Evolutionary conservation across 2,329 filamentous ascomycete species (phyloP), one percentile per base, ranked within the genome.

Genomic region (Aspergillus sp.): DNA sequence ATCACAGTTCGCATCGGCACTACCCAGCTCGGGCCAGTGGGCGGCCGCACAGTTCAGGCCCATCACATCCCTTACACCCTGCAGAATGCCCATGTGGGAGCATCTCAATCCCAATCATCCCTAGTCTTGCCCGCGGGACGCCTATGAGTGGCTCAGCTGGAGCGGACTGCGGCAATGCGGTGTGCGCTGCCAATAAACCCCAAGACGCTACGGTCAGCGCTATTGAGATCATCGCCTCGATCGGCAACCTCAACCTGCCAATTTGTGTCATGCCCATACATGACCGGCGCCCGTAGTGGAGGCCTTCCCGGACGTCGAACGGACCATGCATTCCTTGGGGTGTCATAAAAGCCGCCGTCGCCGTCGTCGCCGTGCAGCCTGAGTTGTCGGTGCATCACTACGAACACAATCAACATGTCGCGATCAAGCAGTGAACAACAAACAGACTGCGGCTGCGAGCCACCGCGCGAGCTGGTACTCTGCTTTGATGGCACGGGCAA

Each of bases 401-500:
- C 26, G 13, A 17, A 14, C 17, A 17, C 26, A 13, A 22, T 45
- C 43, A 45, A 20, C 22, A 35, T 35, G 45, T 36, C 45, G 26
- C 16, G 35, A 6, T 3, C 32, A 8, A 20, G 16, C 9, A 30
- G 26, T 8, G 26, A 30, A 30, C 26, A 11, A 30, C 8, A 8
- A 30, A 9, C 26, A 30, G 45, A 47, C 45, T 38, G 45, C 24
- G 35, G 16, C 22, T 26, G 46, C n/a, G 35, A 38, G 35, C 35
- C 33, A 11, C 32, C 50, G 14, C 38, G 40, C 20, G 57, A 62
- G 14, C 58, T 72, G 41, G 66, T 72, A 13, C 58, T 73, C 17
- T 73, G 68, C 56, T 73, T 73, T 40, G 65, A 76, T 60, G 73
- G 73, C 47, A 75, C 73, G 0, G 71, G 70, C 1, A 74, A 72